Evolutionary conservation across 345 rosid genomes (phyloP).

Genomic region (Cochlearia excelsa): DNA sequence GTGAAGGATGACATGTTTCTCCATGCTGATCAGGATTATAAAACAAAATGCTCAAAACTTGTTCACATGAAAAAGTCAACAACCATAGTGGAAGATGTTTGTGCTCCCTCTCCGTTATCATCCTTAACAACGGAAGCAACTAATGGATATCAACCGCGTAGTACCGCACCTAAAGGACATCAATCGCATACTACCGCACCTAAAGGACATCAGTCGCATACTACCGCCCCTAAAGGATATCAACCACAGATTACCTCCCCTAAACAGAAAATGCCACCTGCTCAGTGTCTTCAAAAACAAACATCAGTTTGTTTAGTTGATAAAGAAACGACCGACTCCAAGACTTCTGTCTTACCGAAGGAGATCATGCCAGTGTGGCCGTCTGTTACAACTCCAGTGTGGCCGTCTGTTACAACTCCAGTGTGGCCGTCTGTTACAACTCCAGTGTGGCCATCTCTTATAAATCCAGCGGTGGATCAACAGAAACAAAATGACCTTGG

Average conservation of each 20-base stretch:
- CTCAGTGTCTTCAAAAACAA: constrained; percentile 39
- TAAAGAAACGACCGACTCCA: constrained; percentile 48
- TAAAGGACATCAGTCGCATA: constrained; percentile 35
- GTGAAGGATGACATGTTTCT: constrained; percentile 86
- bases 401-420: constrained; percentile 15
- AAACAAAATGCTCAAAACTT: constrained; percentile 73
- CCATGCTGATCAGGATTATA: constrained; percentile 70
- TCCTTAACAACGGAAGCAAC: constrained; percentile 36
- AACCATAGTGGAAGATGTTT: constrained; percentile 63
- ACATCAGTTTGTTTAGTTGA: constrained; percentile 35
- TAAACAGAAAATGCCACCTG: constrained; percentile 35
- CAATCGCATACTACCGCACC: constrained; percentile 32
- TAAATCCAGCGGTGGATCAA: constrained; percentile 36
- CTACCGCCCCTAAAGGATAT: constrained; percentile 32
- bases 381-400: constrained; percentile 32
- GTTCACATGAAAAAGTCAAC: constrained; percentile 67
- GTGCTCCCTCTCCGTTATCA: constrained; percentile 32
- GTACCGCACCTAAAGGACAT: constrained; percentile 31
- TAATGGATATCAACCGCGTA: constrained; percentile 35
- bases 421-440: constrained; percentile 32
- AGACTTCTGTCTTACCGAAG: constrained; percentile 41
- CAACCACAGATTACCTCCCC: constrained; percentile 30
- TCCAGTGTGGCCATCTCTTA: constrained; percentile 31
- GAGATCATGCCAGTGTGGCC: constrained; percentile 33
- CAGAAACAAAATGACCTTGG: constrained; percentile 35